Evolutionary conservation across 2,329 filamentous ascomycete genomes (phyloP), one percentile per base, ranked within the genome.

Genomic region (Neonectria punicea): DNA sequence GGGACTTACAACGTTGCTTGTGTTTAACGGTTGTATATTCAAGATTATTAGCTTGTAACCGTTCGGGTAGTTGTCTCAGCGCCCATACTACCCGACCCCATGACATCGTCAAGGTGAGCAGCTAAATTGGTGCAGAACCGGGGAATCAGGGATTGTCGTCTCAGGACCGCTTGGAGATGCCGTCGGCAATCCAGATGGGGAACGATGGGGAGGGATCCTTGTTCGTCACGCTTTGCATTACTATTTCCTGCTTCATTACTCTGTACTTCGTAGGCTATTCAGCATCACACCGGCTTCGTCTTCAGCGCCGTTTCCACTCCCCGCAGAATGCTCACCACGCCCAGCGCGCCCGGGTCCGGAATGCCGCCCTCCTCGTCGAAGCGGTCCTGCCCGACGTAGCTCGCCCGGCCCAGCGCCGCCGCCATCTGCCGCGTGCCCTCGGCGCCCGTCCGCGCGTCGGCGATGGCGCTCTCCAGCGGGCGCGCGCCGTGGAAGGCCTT

Each of bases 371-470:
- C 70, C 5, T 73, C 69, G 20, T 73, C 93, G 84, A 84, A 92
- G 34, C 89, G 89, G 80, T 82, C 86, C 67, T 89, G 86, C n/a
- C 90, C 91, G 56, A 94, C 89, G 75, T 94, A 94, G n/a, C 93
- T 91, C 8, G 89, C 87, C 58, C 92, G 82, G 28, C 92, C 92
- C 50, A 94, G 78, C 73, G 87, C 91, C 50, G 92, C 90, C 74
- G 89, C 89, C 91, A 94, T 93, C 34, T 86, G 86, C 78, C 90
- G 92, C 28, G 92, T 94, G 3, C 84, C 84, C 70, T 91, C 88
- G 18, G 90, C 87, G 1, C 90, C 71, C 28, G 54, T 65, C 5
- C 63, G 63, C 5, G 71, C 70, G 28, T 68, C 65, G 1, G 18
- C 65, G 1, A 72, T 32, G 20, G 70, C 69, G 13, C 90, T 62